These are phyloP conservation scores for Vaccinium darrowii DNA, from an alignment of 148 eudicot genomes.

Conservation along the genomic window DNA sequence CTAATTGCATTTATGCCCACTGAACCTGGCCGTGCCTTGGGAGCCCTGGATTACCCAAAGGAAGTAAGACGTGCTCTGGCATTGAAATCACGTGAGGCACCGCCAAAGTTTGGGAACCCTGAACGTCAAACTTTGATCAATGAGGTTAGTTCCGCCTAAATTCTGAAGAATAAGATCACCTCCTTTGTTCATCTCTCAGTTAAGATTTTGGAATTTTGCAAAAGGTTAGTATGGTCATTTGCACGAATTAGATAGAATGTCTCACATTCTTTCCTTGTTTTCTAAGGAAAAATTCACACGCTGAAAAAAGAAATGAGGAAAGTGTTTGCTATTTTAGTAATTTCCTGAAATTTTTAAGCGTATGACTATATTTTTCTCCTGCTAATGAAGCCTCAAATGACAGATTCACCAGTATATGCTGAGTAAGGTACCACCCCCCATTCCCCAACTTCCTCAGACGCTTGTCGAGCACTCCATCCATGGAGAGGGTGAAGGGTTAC, in stretches of 20 bases:
- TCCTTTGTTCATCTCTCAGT: not conserved
- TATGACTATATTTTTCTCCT: not conserved
- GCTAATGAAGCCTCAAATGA: conserved; percentile 7
- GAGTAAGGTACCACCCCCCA: not conserved
- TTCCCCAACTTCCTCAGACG: not conserved
- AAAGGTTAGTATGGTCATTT: not conserved
- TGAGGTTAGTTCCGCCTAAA: not conserved
- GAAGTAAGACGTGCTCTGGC: not conserved
- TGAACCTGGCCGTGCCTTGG: not conserved
- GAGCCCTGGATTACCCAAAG: not conserved
- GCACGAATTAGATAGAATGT: not conserved
- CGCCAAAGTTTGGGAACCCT: not conserved
- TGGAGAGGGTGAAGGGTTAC: not conserved
- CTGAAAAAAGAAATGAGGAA: not conserved
- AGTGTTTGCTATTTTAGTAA: not conserved
- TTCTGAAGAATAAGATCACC: not conserved
- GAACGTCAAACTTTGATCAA: not conserved
- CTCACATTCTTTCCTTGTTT: not conserved
- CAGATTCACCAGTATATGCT: conserved; percentile 4
- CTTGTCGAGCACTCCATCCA: not conserved
- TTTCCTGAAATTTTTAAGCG: not conserved
- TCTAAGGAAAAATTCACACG: not conserved
- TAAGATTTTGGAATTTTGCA: not conserved
- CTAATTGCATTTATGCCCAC: conserved; percentile 7
- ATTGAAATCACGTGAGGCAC: not conserved